Base-by-base conservation (phyloP, 441 rosid genomes). In the Adansonia gregorii region DNA sequence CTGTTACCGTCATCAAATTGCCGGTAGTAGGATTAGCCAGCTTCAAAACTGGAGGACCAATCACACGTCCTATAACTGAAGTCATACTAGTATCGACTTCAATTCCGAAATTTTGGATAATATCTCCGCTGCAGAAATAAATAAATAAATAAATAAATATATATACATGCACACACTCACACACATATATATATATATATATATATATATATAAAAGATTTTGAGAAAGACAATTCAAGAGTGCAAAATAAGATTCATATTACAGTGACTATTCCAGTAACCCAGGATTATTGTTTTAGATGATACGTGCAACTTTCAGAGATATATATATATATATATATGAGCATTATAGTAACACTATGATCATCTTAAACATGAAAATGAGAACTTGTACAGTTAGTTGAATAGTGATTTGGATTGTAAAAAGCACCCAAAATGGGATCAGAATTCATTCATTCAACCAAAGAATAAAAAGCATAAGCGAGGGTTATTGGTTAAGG, bases 11-110 rank as follows among this genome's bases (percentile, higher is more conserved):
- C 20, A 85, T 71, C 70, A 79, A 48, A 55, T 64, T 79, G 24
- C 97, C 97, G 71, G 11, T 51, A 58, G 68, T 72, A 0, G 76
- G 72, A 60, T 72, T 80, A 6, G 83, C 72, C 27, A 93, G 64
- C 83, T 90, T 95, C 85, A 95, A 78, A 64, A 82, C 80, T 2
- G 99, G 99, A 31, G 98, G 93, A 67, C 82, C 82, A 64, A 93
- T 87, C 15, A 95, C 92, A 54, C 95, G 95, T 54, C 95, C 97
- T 0, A 2, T 71, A 19, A 93, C 92, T 39, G 80, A 64, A 8
- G 91, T 82, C 91, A 89, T 88, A 73, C 61, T 76, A 67, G 55
- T 64, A 82, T 78, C 78, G n/a, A 89, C 88, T 77, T 87, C 79
- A 65, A 87, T 83, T 31, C 89, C 89, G 63, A 89, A 88, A 51